phyloP scores from a whole-genome alignment of 306 rosid genomes.

The Vigna angularis region DNA sequence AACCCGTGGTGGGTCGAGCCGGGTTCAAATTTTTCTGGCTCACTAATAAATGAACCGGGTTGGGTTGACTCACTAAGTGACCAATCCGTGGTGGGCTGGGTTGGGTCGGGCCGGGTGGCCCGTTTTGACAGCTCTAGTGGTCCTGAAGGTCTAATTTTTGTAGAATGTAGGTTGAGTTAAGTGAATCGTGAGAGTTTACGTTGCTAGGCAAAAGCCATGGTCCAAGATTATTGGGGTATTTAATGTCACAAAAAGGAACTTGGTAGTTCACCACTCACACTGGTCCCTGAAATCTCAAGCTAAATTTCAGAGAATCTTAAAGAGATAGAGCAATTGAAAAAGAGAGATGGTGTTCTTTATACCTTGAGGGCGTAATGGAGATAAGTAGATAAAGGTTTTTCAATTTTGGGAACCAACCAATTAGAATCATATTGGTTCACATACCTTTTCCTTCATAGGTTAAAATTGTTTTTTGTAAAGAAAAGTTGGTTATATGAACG shows the following conservation, averaged over 20 bases:
- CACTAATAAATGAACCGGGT: no score
- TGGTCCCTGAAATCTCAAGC: slow-evolving; percentile 38
- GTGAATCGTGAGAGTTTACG: slow-evolving; percentile 1
- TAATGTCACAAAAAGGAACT: slow-evolving; percentile 19
- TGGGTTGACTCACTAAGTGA: no score
- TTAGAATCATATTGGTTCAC: slow-evolving; percentile 24
- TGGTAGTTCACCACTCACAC: slow-evolving; percentile 23
- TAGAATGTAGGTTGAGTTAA: background rate
- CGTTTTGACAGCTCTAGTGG: slow-evolving; percentile 33
- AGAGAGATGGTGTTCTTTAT: slow-evolving; percentile 10
- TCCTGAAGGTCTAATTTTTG: slow-evolving; percentile 38
- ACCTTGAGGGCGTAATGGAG: slow-evolving; percentile 8
- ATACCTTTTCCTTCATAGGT: no score
- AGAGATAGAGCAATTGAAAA: slow-evolving; percentile 27
- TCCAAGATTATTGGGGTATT: slow-evolving; percentile 25
- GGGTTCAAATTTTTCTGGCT: no score
- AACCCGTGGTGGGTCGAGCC: no score
- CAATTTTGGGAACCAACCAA: slow-evolving; percentile 39
- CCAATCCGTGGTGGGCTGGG: no score
- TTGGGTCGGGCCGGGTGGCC: no score
- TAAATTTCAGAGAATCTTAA: slow-evolving; percentile 24
- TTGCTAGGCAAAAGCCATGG: slow-evolving; percentile 37
- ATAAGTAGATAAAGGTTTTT: slow-evolving; percentile 45
- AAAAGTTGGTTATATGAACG: no score
- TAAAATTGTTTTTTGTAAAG: no score